Conservation (phyloP, 2,329 filamentous ascomycete genomes). For the Fusarium siculi region DNA sequence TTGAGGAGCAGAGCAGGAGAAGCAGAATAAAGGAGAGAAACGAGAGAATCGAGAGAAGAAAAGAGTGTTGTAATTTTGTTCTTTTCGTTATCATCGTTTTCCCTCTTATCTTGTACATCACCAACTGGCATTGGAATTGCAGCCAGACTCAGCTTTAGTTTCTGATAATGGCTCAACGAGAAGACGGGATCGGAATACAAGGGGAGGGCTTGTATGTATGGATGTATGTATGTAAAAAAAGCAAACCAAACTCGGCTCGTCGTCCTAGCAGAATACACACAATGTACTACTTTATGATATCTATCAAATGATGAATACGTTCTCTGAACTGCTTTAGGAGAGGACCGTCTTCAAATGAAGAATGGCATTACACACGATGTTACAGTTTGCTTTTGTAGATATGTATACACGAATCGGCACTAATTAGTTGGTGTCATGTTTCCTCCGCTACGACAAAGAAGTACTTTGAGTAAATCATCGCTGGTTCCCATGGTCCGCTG, state of each 20-base stretch:
- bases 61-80: conserved; percentile 39
- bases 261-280: conserved; percentile 43
- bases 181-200: conserved; percentile 28
- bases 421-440: background rate
- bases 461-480: background rate
- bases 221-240: conserved; percentile 26
- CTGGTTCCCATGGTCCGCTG: conserved; percentile 2
- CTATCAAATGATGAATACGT: background rate
- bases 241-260: conserved; percentile 44
- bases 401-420: background rate
- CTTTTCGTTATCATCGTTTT: conserved; percentile 19
- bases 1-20: background rate
- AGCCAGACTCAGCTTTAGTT: conserved; percentile 37
- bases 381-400: background rate
- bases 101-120: conserved; percentile 44
- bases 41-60: conserved; percentile 27
- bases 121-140: conserved; percentile 40
- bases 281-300: conserved; percentile 35
- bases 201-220: conserved; percentile 41
- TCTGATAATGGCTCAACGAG: conserved; percentile 30
- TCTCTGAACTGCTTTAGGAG: background rate
- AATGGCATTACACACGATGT: background rate
- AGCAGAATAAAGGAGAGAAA: conserved; percentile 15
- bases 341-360: background rate
- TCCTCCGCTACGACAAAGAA: background rate